Conservation (phyloP, 2,329 filamentous ascomycete species). For the Shiraia bambusicola region DNA sequence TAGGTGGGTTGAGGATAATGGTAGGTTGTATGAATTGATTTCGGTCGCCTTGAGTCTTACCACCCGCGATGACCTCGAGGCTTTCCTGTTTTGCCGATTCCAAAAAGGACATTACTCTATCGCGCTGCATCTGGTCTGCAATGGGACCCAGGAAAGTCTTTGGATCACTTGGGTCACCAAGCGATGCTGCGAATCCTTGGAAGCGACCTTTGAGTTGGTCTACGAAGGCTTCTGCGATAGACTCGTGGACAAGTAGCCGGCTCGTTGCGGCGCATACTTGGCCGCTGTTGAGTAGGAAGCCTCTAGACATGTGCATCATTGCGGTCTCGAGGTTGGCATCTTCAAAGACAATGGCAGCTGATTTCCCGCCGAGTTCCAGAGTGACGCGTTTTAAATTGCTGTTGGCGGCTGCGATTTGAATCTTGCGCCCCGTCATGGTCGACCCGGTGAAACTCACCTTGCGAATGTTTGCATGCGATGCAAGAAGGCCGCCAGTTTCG, state of each 20-base stretch:
- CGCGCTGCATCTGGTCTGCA: background rate
- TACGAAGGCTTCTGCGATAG: background rate
- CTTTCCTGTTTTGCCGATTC: background rate
- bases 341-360: conserved; percentile 46
- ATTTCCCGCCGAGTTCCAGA: conserved; percentile 50
- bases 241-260: background rate
- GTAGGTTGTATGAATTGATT: conserved; percentile 21
- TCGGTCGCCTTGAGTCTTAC: background rate
- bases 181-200: background rate
- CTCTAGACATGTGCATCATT: conserved; percentile 1
- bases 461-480: conserved; percentile 34
- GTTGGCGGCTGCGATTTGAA: conserved; percentile 32
- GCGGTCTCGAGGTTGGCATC: conserved; percentile 44
- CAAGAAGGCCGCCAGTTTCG: conserved; percentile 42
- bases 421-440: conserved; percentile 25
- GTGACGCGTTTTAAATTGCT: conserved; percentile 46
- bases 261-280: background rate
- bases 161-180: background rate
- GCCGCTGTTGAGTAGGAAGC: background rate
- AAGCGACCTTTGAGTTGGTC: background rate
- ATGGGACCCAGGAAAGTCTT: background rate
- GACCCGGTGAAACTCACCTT: conserved; percentile 42
- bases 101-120: background rate
- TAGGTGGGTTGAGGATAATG: conserved; percentile 23
- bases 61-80: background rate